Base-by-base conservation (phyloP, 2,329 filamentous ascomycete genomes). In the Neofusicoccum ribis region DNA sequence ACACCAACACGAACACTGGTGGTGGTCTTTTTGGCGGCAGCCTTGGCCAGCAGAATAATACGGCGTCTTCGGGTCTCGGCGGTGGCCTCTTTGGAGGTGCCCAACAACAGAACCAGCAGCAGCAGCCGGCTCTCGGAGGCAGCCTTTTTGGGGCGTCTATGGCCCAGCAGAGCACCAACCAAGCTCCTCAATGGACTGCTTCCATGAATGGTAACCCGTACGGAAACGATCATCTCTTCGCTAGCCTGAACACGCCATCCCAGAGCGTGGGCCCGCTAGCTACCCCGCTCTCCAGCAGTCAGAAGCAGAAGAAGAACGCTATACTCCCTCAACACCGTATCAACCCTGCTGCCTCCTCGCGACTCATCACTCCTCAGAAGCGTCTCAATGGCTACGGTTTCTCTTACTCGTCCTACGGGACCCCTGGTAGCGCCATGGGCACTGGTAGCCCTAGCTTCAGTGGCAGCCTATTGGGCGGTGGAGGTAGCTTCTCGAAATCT, bases 341-440 rank as follows among this genome's bases (percentile, higher is more conserved):
- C 69, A 94, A 92, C 52, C 92, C 93, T 0, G 87, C 88, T 52
- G 91, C 91, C 39, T 89, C 91, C 8, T 90, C 90, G 23, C 90
- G 93, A 54, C 89, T 93, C 65, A 86, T 89, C 36, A 97, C 93
- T 0, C 93, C 93, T 0, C 91, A 93, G 70, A 94, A 92, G 79
- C 87, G 90, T 36, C 64, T 68, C 37, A 81, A 80, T 64, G 92
- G 92, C 5, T 97, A 92, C 74, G 94, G 94, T 2, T 96, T 97
- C 76, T 93, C 91, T 1, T 97, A 97, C 79, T 96, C 93, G 69
- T 93, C 89, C 2, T 97, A 96, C 71, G 92, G 92, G 50, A 93
- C 91, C 1, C 93, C 94, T 5, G 88, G 83, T 65, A 91, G 88
- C 70, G 86, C 86, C 23, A 86, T 90, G 4, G 84, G 89, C 73